Evolutionary conservation across 2,329 filamentous ascomycete genomes (phyloP), one percentile per base, ranked within the genome.

Genomic region (Pseudogymnoascus sp.): DNA sequence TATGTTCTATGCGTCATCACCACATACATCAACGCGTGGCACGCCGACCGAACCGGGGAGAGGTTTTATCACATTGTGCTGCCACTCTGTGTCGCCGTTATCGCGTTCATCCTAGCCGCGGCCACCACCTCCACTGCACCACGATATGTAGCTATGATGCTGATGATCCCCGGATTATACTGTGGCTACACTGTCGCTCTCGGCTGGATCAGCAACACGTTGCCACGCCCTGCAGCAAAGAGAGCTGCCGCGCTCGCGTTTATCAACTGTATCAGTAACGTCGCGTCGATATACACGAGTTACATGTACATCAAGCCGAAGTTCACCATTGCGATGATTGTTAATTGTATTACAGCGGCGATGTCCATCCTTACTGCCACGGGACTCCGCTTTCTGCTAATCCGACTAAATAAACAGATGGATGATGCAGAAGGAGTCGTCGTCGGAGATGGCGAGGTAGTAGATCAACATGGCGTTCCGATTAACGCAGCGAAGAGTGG

Each of bases 161-260:
- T 90, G 38, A 90, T 91, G 84, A 78, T 83, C 1, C 78, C 82
- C 0, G 81, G 83, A 0, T 75, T 87, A 2, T 89, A 88, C 67
- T 80, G 81, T 1, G 81, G 83, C 57, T 90, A 85, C 68, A 87
- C 88, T 0, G 85, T 89, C 1, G 79, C 79, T 1, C 76, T 90
- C 3, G 81, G 85, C 2, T 94, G 89, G 89, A 90, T 92, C 65
- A 84, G 81, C 54, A 90, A 88, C 70, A 87, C 85, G 1, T 79
- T 93, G 59, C 88, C 89, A 0, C 82, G 89, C 4, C 89, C 90
- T 3, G 87, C 88, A 0, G 85, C 88, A 0, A 73, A 73, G 60
- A 62, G 71, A 61, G 85, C 85, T 2, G 83, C 87, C 0, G 88
- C 87, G 0, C 72, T 93, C 4, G 89, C 88, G 1, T 85, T 87